A percentile compares a stretch with the other conserved stretches of the same genome.
phyloP scores from a whole-genome alignment of 768 basidiomycete species.

The Clathrus columnatus region DNA sequence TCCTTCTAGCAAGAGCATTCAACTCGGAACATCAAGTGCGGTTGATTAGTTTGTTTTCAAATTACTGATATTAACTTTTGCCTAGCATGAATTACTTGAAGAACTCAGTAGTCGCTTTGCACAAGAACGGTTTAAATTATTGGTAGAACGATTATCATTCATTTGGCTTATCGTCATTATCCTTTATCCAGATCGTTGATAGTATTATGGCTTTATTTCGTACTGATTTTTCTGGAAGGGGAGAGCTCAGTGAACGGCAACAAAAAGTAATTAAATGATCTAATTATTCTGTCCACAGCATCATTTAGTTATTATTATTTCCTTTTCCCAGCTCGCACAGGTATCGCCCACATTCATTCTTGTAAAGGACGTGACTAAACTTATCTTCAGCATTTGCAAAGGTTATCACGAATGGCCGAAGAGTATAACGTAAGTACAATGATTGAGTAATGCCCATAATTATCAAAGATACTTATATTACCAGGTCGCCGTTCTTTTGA shows the following conservation, averaged over 20 bases:
- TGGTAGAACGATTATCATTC: constrained; percentile 32
- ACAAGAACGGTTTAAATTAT: constrained; percentile 24
- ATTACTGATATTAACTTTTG: background rate
- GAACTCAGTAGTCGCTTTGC: constrained; percentile 1
- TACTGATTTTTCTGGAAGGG: constrained; percentile 88
- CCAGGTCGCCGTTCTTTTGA: constrained; percentile 81
- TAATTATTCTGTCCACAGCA: background rate
- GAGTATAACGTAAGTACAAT: constrained; percentile 64
- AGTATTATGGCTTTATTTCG: constrained; percentile 97
- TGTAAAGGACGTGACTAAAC: background rate
- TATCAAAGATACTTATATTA: constrained; percentile 11
- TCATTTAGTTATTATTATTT: background rate
- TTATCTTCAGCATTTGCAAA: constrained; percentile 32
- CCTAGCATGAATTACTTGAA: constrained; percentile 7
- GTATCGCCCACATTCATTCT: constrained; percentile 27
- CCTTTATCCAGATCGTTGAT: constrained; percentile 65
- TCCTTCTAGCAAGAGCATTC: constrained; percentile 64
- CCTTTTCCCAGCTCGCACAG: constrained; percentile 61
- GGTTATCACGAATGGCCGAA: constrained; percentile 84
- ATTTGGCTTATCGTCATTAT: background rate
- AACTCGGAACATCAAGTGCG: constrained; percentile 86
- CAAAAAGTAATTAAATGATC: constrained; percentile 54
- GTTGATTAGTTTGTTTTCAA: constrained; percentile 3
- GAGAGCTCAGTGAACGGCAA: constrained; percentile 88
- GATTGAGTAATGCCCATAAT: constrained; percentile 3